phyloP scores from a whole-genome alignment of 805 yeast genomes.

The Wickerhamomyces sydowiorum region DNA sequence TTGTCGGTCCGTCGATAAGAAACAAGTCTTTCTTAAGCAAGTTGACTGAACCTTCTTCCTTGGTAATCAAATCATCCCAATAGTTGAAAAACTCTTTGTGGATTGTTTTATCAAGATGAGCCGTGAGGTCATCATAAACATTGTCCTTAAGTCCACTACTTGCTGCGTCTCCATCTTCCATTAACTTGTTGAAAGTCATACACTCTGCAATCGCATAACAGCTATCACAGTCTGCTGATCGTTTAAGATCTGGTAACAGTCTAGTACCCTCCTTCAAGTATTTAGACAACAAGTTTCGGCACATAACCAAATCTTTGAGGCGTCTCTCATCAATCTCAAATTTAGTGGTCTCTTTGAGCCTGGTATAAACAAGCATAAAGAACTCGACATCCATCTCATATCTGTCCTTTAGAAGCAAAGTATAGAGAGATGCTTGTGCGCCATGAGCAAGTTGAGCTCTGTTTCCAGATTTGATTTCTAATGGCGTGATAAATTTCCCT shows the following conservation, averaged over 20 bases:
- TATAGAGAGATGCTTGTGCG: slow-evolving; percentile 82
- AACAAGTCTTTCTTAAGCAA: slow-evolving; percentile 55
- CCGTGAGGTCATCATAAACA: slow-evolving; percentile 42
- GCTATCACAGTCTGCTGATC: slow-evolving; percentile 50
- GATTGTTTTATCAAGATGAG: slow-evolving; percentile 36
- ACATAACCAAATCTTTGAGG: slow-evolving; percentile 59
- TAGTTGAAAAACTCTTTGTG: slow-evolving; percentile 55
- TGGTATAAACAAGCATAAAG: slow-evolving; percentile 71
- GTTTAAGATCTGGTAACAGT: slow-evolving; percentile 48
- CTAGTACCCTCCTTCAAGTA: slow-evolving; percentile 45
- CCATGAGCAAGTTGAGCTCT: slow-evolving; percentile 60
- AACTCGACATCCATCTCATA: slow-evolving; percentile 64
- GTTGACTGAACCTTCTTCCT: slow-evolving; percentile 60
- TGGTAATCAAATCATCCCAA: slow-evolving; percentile 70
- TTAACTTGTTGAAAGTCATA: slow-evolving; percentile 56
- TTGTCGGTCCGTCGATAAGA: slow-evolving; percentile 43
- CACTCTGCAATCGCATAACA: slow-evolving; percentile 56
- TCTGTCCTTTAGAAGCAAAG: slow-evolving; percentile 71
- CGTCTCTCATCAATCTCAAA: slow-evolving; percentile 52
- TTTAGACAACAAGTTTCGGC: slow-evolving; percentile 65
- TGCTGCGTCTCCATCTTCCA: slow-evolving; percentile 52
- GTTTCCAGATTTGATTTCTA: slow-evolving; percentile 88
- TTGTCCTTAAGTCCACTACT: slow-evolving; percentile 47
- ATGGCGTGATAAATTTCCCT: slow-evolving; percentile 58
- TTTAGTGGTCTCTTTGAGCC: slow-evolving; percentile 46